phyloP scores from a whole-genome alignment of 129 eudicot genomes.

The Smallanthus sonchifolius region DNA sequence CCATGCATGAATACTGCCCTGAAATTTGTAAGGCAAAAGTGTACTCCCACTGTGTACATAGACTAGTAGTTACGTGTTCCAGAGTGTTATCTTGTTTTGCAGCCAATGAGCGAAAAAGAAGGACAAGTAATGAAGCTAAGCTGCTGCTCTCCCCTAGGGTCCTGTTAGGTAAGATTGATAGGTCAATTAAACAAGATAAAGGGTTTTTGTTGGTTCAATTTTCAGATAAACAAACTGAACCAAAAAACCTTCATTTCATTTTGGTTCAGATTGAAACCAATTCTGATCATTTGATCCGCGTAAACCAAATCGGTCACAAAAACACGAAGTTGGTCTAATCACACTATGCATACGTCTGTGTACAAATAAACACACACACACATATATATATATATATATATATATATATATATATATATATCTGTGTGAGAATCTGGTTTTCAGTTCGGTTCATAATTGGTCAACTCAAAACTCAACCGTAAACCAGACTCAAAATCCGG shows the following conservation, averaged over 20 bases:
- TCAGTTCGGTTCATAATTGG: neutral
- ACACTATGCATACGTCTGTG: neutral
- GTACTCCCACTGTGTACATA: constrained; percentile 70
- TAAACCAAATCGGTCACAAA: neutral
- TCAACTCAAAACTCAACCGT: neutral
- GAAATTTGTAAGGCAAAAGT: constrained; percentile 53
- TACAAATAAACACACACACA: neutral
- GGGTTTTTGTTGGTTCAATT: neutral
- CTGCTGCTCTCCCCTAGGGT: constrained; percentile 73
- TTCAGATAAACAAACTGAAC: neutral
- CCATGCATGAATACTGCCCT: constrained; percentile 69
- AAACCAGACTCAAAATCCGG: neutral
- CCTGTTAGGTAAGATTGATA: constrained; percentile 38
- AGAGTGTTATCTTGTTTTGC: constrained; percentile 31
- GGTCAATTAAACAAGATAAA: constrained; percentile 1
- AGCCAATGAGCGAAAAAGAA: constrained; percentile 70
- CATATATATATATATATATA: neutral
- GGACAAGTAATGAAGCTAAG: constrained; percentile 68
- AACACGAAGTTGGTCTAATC: neutral
- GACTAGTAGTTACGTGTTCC: constrained; percentile 17
- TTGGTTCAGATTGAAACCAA: neutral
- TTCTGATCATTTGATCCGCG: neutral
- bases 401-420: neutral
- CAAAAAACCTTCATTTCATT: neutral
- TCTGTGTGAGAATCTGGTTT: neutral